Conservation (phyloP, 768 basidiomycete genomes). For the Calocybe gangraenosa region DNA sequence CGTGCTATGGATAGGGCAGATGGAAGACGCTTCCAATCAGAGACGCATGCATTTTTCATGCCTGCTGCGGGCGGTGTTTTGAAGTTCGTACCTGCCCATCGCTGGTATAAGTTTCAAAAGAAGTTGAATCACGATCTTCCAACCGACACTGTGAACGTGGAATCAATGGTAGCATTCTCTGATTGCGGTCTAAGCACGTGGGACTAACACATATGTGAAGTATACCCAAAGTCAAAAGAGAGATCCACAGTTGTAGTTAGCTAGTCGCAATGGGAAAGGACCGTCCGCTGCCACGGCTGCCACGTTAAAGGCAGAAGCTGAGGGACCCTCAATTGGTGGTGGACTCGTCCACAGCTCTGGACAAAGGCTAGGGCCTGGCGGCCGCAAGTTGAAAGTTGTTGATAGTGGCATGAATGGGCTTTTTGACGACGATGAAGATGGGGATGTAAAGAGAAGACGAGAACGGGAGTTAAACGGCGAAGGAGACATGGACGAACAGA, state of each 20-base stretch:
- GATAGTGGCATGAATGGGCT: conserved; percentile 60
- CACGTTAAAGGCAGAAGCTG: conserved; percentile 65
- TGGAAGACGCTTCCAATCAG: conserved; percentile 72
- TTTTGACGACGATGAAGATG: conserved; percentile 69
- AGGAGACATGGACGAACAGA: conserved; percentile 78
- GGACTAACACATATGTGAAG: conserved; percentile 22
- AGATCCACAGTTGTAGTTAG: conserved; percentile 71
- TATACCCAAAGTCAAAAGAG: conserved; percentile 66
- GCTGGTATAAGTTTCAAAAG: conserved; percentile 94
- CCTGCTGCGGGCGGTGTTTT: conserved; percentile 77
- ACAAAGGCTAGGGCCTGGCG: conserved; percentile 67
- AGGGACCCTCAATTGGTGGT: conserved; percentile 38
- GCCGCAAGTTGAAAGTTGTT: conserved; percentile 60
- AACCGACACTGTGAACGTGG: conserved; percentile 62
- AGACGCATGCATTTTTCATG: conserved; percentile 81
- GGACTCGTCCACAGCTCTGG: conserved; percentile 42
- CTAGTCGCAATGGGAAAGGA: conserved; percentile 53
- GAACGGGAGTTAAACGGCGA: conserved; percentile 68
- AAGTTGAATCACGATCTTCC: conserved; percentile 71
- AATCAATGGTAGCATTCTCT: conserved; percentile 45
- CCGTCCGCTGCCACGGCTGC: conserved; percentile 61
- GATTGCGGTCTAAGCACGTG: conserved; percentile 15
- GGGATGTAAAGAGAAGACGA: conserved; percentile 36
- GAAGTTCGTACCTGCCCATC: conserved; percentile 82
- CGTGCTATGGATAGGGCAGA: conserved; percentile 82